Evolutionary conservation across 176 grass and related monocot genomes (phyloP).

Genomic region (Juncus effusus): DNA sequence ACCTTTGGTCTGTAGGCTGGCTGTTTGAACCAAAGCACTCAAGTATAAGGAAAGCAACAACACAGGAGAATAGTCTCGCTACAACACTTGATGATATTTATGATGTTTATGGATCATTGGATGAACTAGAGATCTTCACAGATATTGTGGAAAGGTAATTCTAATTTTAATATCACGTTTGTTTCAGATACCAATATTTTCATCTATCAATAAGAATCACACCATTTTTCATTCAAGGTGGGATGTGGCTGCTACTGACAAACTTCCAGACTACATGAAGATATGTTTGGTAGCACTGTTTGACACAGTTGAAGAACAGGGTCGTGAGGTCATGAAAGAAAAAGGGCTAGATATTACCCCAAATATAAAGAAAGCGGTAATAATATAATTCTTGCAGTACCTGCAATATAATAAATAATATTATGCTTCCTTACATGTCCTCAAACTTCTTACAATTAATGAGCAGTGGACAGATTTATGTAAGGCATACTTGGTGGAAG

Average conservation of each 20-base stretch:
- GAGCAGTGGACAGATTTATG: slow-evolving; percentile 31
- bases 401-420: too few species aligned
- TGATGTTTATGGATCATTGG: slow-evolving; percentile 31
- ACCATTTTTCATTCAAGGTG: slow-evolving; percentile 9
- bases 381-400: too few species aligned
- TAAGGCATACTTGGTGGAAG: slow-evolving; percentile 26
- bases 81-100: slow-evolving; percentile 33
- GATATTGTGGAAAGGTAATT: slow-evolving; percentile 17
- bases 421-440: too few species aligned
- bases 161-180: neutral
- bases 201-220: neutral
- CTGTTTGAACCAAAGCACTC: slow-evolving; percentile 14
- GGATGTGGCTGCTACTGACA: slow-evolving; percentile 4
- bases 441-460: neutral
- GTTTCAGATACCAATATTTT: neutral
- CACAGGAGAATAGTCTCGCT: slow-evolving; percentile 17
- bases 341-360: slow-evolving; percentile 16
- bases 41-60: neutral
- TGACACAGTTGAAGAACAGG: slow-evolving; percentile 12
- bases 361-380: slow-evolving; percentile 23
- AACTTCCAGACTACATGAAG: slow-evolving; percentile 23
- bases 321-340: slow-evolving; percentile 10
- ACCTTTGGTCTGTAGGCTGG: slow-evolving; percentile 5
- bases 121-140: slow-evolving; percentile 28
- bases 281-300: slow-evolving; percentile 24